Base-by-base conservation (phyloP, 106 monocot genomes). In the Dendrobium officinale region DNA sequence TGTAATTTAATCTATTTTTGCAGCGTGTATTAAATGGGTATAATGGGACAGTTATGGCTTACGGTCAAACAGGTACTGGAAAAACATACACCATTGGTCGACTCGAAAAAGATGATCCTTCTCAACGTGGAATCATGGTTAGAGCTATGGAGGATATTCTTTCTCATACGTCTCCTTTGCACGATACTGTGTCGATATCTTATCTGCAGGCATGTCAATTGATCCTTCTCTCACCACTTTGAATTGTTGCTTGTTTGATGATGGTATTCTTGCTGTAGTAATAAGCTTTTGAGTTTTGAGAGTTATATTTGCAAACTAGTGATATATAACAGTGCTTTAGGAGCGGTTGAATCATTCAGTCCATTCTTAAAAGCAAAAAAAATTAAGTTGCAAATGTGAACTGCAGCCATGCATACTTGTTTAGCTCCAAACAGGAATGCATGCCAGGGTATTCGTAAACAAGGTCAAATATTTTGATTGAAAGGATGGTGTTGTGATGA, bases 41-140 rank as follows among this genome's bases (percentile, higher is more conserved):
- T 85, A 93, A 93, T 72, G 93, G 93, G 58, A 93, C 93, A 59
- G 88, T 93, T 73, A 93, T 93, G 93, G 93, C 90, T 85, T 93
- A 93, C 75, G 93, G 93, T 80, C 93, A 93, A 84, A 93, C 93
- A 79, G 93, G 93, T 79, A 87, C 89, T 10, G 91, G 93, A 4
- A 90, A 90, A 81, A 91, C 90, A 61, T 89, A 89, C 42, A 91
- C 90, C 27, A 84, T 93, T 84, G 93, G 91, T 75, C 78, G 45
- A 37, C 85, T 89, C 75, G 93, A 89, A 47, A 89, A 86, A 84
- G 82, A 83, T 44, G 93, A 93, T 77, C 87, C 87, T 74, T 93
- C 93, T 66, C 85, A 93, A 84, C 87, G 93, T 79, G 93, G 93
- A 6, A 89, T 93, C 33, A 91, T 93, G 91, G 91, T 93, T 54